Evolutionary conservation across 2,329 filamentous ascomycete species (phyloP).

Genomic region (Fusarium annulatum): DNA sequence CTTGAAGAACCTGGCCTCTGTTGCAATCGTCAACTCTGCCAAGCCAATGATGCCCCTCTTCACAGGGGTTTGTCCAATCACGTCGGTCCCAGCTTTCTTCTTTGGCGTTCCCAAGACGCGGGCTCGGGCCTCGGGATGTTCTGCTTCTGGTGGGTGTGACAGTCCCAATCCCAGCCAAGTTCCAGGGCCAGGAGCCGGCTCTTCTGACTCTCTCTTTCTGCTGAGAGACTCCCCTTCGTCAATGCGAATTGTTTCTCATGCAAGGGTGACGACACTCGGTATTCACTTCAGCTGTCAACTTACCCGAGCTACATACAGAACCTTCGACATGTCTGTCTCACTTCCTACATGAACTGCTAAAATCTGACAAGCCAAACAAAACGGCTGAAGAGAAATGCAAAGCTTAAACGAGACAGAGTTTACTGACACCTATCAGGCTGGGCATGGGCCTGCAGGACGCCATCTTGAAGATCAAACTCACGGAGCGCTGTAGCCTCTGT

Average conservation of each 20-base stretch:
- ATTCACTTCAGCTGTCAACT: conserved; percentile 21
- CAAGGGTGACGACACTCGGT: conserved; percentile 1
- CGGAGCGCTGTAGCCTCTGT: conserved; percentile 4
- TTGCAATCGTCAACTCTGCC: conserved; percentile 35
- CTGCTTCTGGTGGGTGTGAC: conserved; percentile 43
- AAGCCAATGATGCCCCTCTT: conserved; percentile 19
- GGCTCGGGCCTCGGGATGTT: conserved; percentile 48
- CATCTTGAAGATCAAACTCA: conserved; percentile 25
- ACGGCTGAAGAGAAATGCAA: neutral
- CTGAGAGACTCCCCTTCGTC: conserved; percentile 26
- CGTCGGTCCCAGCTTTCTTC: conserved; percentile 41
- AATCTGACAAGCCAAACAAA: neutral
- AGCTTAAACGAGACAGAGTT: neutral
- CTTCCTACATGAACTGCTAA: neutral
- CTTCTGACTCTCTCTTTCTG: neutral
- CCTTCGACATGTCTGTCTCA: neutral
- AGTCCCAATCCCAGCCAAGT: conserved; percentile 27
- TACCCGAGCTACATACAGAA: neutral
- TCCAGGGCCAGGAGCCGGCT: neutral
- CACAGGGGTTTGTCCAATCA: conserved; percentile 41
- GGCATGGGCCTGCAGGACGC: conserved; percentile 5
- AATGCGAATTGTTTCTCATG: conserved; percentile 16
- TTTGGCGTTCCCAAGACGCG: conserved; percentile 45
- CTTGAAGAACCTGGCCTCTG: conserved; percentile 22
- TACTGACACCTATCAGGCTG: neutral